phyloP scores from a whole-genome alignment of 345 rosid genomes.

The Excoecaria agallocha region DNA sequence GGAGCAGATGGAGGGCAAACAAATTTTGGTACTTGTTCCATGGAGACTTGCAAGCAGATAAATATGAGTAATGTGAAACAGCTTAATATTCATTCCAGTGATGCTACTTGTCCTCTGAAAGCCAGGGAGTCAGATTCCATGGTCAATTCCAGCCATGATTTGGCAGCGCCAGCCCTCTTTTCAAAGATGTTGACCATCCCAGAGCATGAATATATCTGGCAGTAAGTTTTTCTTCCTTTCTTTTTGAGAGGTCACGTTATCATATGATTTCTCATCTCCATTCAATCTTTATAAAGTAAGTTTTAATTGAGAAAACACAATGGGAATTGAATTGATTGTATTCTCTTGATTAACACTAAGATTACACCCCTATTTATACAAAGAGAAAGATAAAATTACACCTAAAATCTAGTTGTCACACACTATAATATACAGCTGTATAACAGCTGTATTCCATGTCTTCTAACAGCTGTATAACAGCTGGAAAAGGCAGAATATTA shows the following conservation, averaged over 20 bases:
- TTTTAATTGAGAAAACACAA: too few relatives aligned
- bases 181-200: conserved; percentile 58
- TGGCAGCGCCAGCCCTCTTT: conserved; percentile 33
- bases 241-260: background rate
- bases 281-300: background rate
- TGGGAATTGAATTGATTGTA: too few relatives aligned
- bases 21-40: conserved; percentile 22
- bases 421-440: too few relatives aligned
- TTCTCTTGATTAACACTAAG: too few relatives aligned
- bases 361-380: too few relatives aligned
- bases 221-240: conserved; percentile 52
- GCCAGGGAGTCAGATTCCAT: conserved; percentile 33
- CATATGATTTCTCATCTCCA: background rate
- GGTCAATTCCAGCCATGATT: conserved; percentile 26
- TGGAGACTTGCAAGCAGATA: conserved; percentile 41
- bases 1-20: conserved; percentile 46
- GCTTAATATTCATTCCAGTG: conserved; percentile 32
- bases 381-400: too few relatives aligned
- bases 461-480: too few relatives aligned
- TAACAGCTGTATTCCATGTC: too few relatives aligned
- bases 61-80: conserved; percentile 37
- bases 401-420: too few relatives aligned
- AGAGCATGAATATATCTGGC: conserved; percentile 82
- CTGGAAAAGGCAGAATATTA: too few relatives aligned
- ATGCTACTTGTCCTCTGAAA: conserved; percentile 27